phyloP scores from a whole-genome alignment of 345 rosid species.

The Ceriops tagal region DNA sequence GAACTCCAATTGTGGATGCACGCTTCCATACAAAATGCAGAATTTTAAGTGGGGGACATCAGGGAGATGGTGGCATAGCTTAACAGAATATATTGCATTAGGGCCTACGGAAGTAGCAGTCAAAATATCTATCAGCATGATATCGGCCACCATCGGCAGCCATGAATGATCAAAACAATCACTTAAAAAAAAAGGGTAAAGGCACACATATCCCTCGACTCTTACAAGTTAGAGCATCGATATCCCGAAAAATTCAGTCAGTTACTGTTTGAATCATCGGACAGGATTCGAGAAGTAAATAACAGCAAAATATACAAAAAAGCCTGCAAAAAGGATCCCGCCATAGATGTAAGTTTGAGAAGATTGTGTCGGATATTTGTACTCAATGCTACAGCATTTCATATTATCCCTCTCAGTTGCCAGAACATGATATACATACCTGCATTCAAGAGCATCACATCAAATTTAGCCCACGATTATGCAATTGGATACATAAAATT shows the following conservation, averaged over 20 bases:
- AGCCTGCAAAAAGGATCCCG: conserved; percentile 84
- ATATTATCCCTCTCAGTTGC: conserved; percentile 65
- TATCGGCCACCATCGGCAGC: not conserved
- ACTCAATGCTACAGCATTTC: conserved; percentile 80
- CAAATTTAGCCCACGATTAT: not conserved
- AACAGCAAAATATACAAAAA: conserved; percentile 76
- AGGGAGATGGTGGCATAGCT: no score
- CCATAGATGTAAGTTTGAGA: conserved; percentile 86
- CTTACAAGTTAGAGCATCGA: not conserved
- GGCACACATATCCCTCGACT: no score
- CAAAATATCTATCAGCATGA: not conserved
- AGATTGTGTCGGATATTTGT: conserved; percentile 69
- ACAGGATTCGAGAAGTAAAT: conserved; percentile 87
- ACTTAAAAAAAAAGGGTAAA: no score
- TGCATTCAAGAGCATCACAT: conserved; percentile 15
- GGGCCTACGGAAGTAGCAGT: not conserved
- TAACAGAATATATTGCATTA: not conserved
- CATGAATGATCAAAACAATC: no score
- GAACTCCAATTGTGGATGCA: no score
- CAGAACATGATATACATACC: conserved; percentile 78
- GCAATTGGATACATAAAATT: not conserved
- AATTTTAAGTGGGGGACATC: no score
- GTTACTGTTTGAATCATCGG: conserved; percentile 36
- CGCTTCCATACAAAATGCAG: no score
- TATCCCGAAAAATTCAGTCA: not conserved